phyloP scores from a whole-genome alignment of 1,284 basidiomycete species.

The Ceratobasidium sp. region DNA sequence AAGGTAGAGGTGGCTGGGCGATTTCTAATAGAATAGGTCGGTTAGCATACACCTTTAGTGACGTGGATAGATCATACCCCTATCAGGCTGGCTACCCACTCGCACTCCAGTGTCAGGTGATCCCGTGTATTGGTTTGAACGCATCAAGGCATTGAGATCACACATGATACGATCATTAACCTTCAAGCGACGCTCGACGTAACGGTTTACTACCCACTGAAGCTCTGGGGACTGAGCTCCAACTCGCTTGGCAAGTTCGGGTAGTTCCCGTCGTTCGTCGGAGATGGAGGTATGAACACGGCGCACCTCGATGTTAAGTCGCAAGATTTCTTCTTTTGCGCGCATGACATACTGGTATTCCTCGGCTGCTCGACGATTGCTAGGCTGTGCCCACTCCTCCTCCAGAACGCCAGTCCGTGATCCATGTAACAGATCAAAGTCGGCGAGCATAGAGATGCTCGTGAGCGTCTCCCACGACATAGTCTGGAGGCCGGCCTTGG shows the following conservation, averaged over 20 bases:
- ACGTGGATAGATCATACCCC: not conserved
- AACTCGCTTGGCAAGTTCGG: not conserved
- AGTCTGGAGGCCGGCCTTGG: not conserved
- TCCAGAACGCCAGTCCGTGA: not conserved
- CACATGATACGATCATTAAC: not conserved
- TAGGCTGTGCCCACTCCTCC: not conserved
- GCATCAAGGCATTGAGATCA: not conserved
- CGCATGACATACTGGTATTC: not conserved
- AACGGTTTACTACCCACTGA: not conserved
- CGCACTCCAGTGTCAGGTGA: not conserved
- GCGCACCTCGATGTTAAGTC: not conserved
- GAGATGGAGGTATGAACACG: not conserved
- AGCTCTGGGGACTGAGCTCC: not conserved
- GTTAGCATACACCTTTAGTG: too few species aligned
- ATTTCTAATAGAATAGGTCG: too few species aligned
- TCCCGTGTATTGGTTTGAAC: not conserved
- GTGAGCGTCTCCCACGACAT: constrained; percentile 5
- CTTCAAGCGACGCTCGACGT: constrained; percentile 7
- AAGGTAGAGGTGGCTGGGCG: too few species aligned
- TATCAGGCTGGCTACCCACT: not conserved
- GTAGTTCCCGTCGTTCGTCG: not conserved
- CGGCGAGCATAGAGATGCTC: not conserved
- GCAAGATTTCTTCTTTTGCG: not conserved
- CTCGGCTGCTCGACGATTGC: not conserved
- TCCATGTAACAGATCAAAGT: not conserved